Percentiles rank a stretch among this genome's conserved stretches.
Evolutionary conservation across 2,329 filamentous ascomycete species (phyloP).

Genomic region (Colletotrichum tanaceti): DNA sequence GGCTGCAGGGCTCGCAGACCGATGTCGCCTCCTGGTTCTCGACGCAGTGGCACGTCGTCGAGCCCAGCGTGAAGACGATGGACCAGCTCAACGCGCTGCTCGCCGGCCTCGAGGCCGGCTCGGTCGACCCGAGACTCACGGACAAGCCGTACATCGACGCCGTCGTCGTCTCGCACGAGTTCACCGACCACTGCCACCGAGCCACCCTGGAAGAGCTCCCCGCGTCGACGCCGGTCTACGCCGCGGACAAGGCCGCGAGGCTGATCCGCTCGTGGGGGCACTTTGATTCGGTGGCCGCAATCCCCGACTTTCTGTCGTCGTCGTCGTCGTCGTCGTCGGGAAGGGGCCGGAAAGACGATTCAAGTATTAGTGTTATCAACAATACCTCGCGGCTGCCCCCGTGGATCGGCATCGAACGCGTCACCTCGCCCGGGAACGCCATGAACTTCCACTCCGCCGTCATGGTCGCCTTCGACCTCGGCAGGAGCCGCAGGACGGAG

Average conservation of each 20-base stretch:
- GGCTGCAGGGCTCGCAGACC: slow-evolving; percentile 71
- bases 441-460: slow-evolving; percentile 73
- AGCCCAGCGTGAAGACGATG: slow-evolving; percentile 66
- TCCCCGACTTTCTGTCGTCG: slow-evolving; percentile 56
- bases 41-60: slow-evolving; percentile 70
- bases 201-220: slow-evolving; percentile 69
- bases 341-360: slow-evolving; percentile 43
- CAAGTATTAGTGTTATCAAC: too few relatives aligned
- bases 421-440: slow-evolving; percentile 64
- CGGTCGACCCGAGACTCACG: slow-evolving; percentile 30
- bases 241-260: slow-evolving; percentile 67
- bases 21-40: slow-evolving; percentile 74
- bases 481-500: slow-evolving; percentile 41
- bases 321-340: slow-evolving; percentile 4
- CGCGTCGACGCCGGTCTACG: slow-evolving; percentile 66
- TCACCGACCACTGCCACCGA: slow-evolving; percentile 75
- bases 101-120: slow-evolving; percentile 57
- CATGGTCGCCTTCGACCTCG: slow-evolving; percentile 63
- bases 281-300: slow-evolving; percentile 66
- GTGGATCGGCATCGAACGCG: slow-evolving; percentile 71
- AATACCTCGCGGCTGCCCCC: slow-evolving; percentile 58
- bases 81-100: slow-evolving; percentile 65
- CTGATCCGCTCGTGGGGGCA: slow-evolving; percentile 69
- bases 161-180: slow-evolving; percentile 72
- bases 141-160: slow-evolving; percentile 63